These are phyloP conservation scores for Phylloporus gajari DNA, from an alignment of 1,284 basidiomycete species.

Conservation along the genomic window DNA sequence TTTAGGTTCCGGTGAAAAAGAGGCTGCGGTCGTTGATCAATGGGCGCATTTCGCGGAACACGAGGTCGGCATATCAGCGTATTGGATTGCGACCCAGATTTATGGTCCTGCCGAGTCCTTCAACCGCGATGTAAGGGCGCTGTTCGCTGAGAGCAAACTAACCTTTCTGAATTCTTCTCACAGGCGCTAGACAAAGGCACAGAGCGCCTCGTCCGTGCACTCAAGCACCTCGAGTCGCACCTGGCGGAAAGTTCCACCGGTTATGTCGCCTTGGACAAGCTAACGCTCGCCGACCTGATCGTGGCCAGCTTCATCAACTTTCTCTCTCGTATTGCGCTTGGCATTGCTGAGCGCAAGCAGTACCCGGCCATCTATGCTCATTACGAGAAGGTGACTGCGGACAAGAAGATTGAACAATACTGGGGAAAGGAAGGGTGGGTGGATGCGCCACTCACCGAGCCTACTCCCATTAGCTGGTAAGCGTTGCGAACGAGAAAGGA, in stretches of 20 bases:
- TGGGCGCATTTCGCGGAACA: slow-evolving; percentile 10
- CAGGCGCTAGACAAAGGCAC: background rate
- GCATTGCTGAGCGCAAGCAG: slow-evolving; percentile 49
- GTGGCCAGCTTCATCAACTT: slow-evolving; percentile 52
- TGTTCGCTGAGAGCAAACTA: too few species aligned
- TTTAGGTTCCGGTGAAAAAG: background rate
- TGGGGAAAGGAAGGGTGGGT: slow-evolving; percentile 29
- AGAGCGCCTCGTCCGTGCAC: slow-evolving; percentile 36
- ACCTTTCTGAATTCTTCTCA: too few species aligned
- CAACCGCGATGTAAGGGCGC: background rate
- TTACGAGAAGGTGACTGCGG: slow-evolving; percentile 59
- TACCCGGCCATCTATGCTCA: slow-evolving; percentile 63
- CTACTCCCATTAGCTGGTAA: background rate
- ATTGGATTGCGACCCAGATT: background rate
- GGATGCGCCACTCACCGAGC: slow-evolving; percentile 25
- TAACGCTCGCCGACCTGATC: slow-evolving; percentile 70
- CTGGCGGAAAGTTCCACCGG: slow-evolving; percentile 58
- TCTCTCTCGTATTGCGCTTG: slow-evolving; percentile 46
- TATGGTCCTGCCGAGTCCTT: background rate
- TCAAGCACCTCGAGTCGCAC: slow-evolving; percentile 57
- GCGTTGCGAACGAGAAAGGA: background rate
- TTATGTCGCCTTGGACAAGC: slow-evolving; percentile 62
- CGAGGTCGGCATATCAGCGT: background rate
- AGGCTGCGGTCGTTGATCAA: slow-evolving; percentile 2
- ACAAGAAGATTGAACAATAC: slow-evolving; percentile 52